A percentile compares a stretch with the other conserved stretches of the same genome.
Conservation (phyloP, 306 rosid species). For the Hippophae gyantsensis region DNA sequence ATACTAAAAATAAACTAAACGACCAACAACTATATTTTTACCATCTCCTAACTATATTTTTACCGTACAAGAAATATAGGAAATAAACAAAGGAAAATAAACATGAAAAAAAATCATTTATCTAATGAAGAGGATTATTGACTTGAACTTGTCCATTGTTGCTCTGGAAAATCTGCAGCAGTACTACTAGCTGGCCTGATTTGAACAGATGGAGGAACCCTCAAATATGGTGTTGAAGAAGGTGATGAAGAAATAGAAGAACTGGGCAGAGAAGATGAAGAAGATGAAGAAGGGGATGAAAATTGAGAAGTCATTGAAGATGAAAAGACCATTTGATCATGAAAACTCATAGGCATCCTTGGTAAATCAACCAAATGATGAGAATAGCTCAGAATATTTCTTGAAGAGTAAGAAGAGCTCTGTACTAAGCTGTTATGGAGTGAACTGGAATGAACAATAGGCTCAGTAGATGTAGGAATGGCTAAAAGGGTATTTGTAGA, state of each 20-base stretch:
- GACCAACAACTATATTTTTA: no score
- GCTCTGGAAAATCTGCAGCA: slow-evolving; percentile 2
- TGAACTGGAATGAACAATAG: slow-evolving; percentile 32
- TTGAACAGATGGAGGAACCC: not conserved
- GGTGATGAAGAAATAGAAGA: slow-evolving; percentile 1
- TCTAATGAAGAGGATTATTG: slow-evolving; percentile 1
- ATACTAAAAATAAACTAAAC: no score
- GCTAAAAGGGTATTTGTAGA: slow-evolving; percentile 25
- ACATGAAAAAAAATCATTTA: not conserved
- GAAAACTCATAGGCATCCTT: slow-evolving; percentile 15
- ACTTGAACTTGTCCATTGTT: slow-evolving; percentile 2
- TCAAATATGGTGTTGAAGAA: slow-evolving; percentile 3
- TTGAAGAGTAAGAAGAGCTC: slow-evolving; percentile 1
- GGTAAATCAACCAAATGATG: not conserved
- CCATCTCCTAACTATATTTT: no score
- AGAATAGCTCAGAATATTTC: not conserved
- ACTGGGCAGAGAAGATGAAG: slow-evolving; percentile 11
- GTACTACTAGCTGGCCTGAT: not conserved
- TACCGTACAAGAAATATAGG: no score
- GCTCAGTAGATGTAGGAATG: slow-evolving; percentile 31
- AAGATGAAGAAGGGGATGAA: slow-evolving; percentile 13
- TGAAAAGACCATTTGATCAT: slow-evolving; percentile 20
- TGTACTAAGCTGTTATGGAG: slow-evolving; percentile 8
- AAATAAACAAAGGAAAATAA: no score
- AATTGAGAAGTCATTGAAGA: slow-evolving; percentile 8